A percentile compares a stretch with the other conserved stretches of the same genome.
phyloP scores from a whole-genome alignment of 2,329 filamentous ascomycete species.

The Dryadomyces sulphureus region DNA sequence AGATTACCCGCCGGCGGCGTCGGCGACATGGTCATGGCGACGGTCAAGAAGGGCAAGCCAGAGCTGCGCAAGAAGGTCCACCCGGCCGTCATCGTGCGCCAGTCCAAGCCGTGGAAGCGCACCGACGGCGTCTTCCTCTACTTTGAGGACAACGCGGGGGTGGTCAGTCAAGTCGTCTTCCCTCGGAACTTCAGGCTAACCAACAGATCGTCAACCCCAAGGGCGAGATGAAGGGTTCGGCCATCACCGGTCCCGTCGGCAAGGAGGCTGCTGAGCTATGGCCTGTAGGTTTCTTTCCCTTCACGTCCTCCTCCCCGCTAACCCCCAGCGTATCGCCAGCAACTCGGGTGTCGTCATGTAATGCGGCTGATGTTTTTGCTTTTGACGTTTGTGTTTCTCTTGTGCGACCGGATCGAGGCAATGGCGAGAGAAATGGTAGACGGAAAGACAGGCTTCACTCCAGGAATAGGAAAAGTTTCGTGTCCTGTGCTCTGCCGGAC shows the following conservation, averaged over 20 bases:
- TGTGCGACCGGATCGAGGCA: neutral
- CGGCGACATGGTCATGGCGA: constrained; percentile 99
- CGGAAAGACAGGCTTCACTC: neutral
- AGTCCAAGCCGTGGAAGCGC: constrained; percentile 97
- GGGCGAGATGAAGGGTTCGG: constrained; percentile 99
- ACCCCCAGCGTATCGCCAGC: constrained; percentile 82
- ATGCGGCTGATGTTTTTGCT: constrained; percentile 19
- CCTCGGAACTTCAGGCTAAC: neutral
- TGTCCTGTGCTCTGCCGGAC: too few species aligned
- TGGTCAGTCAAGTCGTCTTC: constrained; percentile 38
- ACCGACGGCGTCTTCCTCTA: constrained; percentile 98
- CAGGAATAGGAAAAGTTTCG: neutral
- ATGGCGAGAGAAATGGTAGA: neutral
- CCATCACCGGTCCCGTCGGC: constrained; percentile 96
- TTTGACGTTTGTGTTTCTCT: constrained; percentile 1
- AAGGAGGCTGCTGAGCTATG: constrained; percentile 99
- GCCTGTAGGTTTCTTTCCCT: constrained; percentile 53
- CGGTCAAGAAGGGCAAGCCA: constrained; percentile 99
- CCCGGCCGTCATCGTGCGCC: constrained; percentile 69
- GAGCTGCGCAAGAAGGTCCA: constrained; percentile 99
- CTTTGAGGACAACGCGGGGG: constrained; percentile 99
- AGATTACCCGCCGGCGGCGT: constrained; percentile 93
- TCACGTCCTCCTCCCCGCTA: constrained; percentile 12
- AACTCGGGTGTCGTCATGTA: constrained; percentile 99
- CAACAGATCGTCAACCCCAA: constrained; percentile 96